phyloP scores from a whole-genome alignment of 2,329 filamentous ascomycete species.

The Xylariomycetidae sp. region DNA sequence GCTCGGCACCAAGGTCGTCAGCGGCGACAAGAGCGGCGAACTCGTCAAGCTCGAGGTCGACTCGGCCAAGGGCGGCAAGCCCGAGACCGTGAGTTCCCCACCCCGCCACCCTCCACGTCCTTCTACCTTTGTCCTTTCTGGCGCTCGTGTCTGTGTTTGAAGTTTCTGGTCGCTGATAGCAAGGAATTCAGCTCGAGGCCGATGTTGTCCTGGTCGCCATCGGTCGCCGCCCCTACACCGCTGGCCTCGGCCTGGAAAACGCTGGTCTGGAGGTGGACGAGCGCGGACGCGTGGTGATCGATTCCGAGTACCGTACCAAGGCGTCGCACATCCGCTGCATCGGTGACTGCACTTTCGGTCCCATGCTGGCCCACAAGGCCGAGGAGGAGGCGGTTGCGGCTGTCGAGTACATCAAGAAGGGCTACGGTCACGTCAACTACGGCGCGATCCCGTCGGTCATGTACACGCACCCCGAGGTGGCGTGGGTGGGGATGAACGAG shows the following conservation, averaged over 20 bases:
- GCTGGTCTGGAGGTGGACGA: slow-evolving; percentile 89
- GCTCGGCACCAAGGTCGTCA: slow-evolving; percentile 89
- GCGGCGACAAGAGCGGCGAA: slow-evolving; percentile 74
- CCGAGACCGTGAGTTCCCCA: slow-evolving; percentile 64
- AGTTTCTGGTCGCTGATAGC: slow-evolving; percentile 1
- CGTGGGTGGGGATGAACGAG: slow-evolving; percentile 98
- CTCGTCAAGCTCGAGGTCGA: slow-evolving; percentile 79
- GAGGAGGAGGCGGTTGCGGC: slow-evolving; percentile 96
- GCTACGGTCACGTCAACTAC: slow-evolving; percentile 98
- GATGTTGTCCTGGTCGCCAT: slow-evolving; percentile 97
- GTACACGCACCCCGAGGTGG: slow-evolving; percentile 98
- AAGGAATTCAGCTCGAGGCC: slow-evolving; percentile 65
- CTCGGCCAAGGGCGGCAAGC: slow-evolving; percentile 92
- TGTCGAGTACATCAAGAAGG: slow-evolving; percentile 96
- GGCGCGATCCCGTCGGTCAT: slow-evolving; percentile 95
- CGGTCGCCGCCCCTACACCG: slow-evolving; percentile 89
- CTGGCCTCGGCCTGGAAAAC: slow-evolving; percentile 87
- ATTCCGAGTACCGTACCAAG: slow-evolving; percentile 98
- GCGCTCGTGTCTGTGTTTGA: too few species aligned
- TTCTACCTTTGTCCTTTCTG: neutral
- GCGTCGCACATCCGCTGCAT: slow-evolving; percentile 94
- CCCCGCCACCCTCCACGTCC: neutral
- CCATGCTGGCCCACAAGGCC: slow-evolving; percentile 99
- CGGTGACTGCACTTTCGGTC: slow-evolving; percentile 93
- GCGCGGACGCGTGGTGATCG: slow-evolving; percentile 89